A percentile compares a stretch with the other conserved stretches of the same genome.
phyloP scores from a whole-genome alignment of 306 rosid genomes.

The Fragaria vesca region DNA sequence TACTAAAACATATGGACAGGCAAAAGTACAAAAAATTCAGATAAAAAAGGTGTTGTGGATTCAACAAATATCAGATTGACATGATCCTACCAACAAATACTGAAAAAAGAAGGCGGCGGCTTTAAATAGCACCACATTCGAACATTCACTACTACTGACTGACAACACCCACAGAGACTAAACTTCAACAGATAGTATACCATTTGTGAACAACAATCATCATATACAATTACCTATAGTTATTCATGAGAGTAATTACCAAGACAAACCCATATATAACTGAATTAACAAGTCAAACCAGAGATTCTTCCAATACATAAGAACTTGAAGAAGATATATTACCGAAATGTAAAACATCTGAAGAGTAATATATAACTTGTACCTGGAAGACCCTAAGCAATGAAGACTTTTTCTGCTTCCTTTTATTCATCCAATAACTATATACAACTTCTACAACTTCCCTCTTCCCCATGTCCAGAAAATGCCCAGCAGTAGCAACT shows the following conservation, averaged over 20 bases:
- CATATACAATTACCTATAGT: neutral
- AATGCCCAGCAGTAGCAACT: constrained; percentile 37
- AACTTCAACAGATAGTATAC: neutral
- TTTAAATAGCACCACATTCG: neutral
- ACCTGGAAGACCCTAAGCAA: constrained; percentile 77
- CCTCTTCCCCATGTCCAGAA: constrained; percentile 43
- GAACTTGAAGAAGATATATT: neutral
- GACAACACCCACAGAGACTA: neutral
- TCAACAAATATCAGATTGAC: neutral
- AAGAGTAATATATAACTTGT: constrained; percentile 23
- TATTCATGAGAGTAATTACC: neutral
- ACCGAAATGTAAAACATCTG: neutral
- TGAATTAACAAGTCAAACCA: constrained; percentile 15
- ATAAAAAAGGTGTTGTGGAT: neutral
- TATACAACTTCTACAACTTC: constrained; percentile 50
- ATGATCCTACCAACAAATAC: neutral
- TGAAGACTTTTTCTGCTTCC: constrained; percentile 46
- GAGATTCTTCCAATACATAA: neutral
- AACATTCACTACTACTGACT: neutral
- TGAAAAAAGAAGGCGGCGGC: neutral
- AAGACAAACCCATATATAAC: neutral
- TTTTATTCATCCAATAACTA: constrained; percentile 64
- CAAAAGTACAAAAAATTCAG: neutral
- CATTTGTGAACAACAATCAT: neutral
- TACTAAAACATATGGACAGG: neutral